These are phyloP conservation scores for Amanita pallidorosea DNA, from an alignment of 768 basidiomycete species.

Conservation along the genomic window DNA sequence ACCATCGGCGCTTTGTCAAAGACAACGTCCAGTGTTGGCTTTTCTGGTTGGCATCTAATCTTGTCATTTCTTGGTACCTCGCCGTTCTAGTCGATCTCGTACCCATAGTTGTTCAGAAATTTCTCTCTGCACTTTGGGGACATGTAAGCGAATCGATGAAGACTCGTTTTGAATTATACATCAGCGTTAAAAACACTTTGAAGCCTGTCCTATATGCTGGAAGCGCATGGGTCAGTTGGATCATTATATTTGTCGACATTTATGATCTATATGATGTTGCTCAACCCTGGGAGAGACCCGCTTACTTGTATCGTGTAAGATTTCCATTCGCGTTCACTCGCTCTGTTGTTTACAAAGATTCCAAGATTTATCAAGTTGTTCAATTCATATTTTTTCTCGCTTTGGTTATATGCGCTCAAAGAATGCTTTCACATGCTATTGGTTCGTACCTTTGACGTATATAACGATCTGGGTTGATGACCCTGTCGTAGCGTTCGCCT, in stretches of 20 bases:
- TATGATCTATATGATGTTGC: conserved; percentile 40
- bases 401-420: conserved; percentile 49
- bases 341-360: background rate
- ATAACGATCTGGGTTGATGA: background rate
- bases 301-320: conserved; percentile 52
- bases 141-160: conserved; percentile 65
- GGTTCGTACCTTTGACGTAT: conserved; percentile 15
- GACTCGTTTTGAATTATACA: conserved; percentile 56
- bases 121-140: conserved; percentile 58
- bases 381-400: conserved; percentile 71
- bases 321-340: background rate
- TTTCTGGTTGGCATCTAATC: conserved; percentile 73
- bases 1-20: conserved; percentile 46
- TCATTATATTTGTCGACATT: conserved; percentile 61
- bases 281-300: conserved; percentile 32
- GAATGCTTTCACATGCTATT: conserved; percentile 61
- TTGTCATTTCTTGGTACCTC: conserved; percentile 71
- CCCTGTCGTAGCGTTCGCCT: conserved; percentile 42
- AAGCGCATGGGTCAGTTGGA: conserved; percentile 64
- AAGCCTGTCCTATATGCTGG: conserved; percentile 70
- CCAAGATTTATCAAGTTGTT: conserved; percentile 50
- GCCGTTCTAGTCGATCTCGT: conserved; percentile 63
- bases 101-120: conserved; percentile 39
- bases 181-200: conserved; percentile 54
- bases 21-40: conserved; percentile 70